phyloP scores from a whole-genome alignment of 2,329 filamentous ascomycete genomes.

The Fusarium stilboides region DNA sequence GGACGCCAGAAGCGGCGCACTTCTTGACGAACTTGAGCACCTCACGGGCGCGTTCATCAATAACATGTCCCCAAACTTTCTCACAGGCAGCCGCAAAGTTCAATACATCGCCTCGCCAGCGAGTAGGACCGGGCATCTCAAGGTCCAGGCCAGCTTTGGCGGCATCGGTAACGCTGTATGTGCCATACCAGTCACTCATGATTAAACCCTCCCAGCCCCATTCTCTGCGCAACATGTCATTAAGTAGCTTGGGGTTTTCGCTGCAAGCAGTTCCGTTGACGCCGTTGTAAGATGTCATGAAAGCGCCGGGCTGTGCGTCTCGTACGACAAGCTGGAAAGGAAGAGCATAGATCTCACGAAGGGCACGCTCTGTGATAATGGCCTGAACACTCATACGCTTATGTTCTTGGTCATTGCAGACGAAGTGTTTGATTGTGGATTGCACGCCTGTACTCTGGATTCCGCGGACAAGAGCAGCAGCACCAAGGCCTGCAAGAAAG shows the following conservation, averaged over 20 bases:
- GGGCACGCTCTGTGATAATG: conserved; percentile 68
- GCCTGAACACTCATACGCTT: conserved; percentile 69
- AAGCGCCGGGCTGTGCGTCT: conserved; percentile 65
- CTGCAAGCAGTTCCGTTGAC: conserved; percentile 71
- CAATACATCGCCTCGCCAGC: conserved; percentile 66
- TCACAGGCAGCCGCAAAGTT: conserved; percentile 69
- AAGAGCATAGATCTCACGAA: conserved; percentile 72
- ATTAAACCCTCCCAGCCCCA: conserved; percentile 72
- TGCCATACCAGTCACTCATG: conserved; percentile 74
- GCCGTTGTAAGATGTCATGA: conserved; percentile 74
- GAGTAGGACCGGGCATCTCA: conserved; percentile 72
- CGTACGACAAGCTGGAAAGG: conserved; percentile 71
- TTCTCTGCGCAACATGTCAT: conserved; percentile 67
- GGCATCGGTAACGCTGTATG: conserved; percentile 68
- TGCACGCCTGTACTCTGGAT: conserved; percentile 71
- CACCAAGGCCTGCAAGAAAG: conserved; percentile 68
- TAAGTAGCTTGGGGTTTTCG: conserved; percentile 66
- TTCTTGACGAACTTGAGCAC: conserved; percentile 73
- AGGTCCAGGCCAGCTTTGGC: conserved; percentile 69
- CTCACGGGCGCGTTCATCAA: conserved; percentile 71
- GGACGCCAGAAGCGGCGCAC: conserved; percentile 68
- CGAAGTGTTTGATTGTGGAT: conserved; percentile 73
- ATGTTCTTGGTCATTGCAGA: conserved; percentile 74
- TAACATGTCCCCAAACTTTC: conserved; percentile 68
- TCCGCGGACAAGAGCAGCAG: conserved; percentile 67